Base-by-base conservation (phyloP, 371 early-diverging fungal species). In the Apophysomyces ossiformis region DNA sequence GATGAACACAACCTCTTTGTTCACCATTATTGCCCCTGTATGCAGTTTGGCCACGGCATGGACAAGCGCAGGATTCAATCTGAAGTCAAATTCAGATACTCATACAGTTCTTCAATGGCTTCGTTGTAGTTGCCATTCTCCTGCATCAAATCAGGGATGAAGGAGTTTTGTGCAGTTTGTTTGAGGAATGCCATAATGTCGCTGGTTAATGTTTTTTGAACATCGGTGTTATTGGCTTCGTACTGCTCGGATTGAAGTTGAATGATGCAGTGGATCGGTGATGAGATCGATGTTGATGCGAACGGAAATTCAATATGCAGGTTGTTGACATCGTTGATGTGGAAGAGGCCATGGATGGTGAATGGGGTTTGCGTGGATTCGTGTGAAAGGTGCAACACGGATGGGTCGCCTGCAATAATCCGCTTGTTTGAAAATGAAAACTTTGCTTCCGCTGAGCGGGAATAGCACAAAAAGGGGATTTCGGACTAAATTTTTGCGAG, bases 21-120 rank as follows among this genome's bases (percentile, higher is more conserved):
- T 43, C 9, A 54, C 37, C 41, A 66, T 54, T n/a, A 66, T 38
- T 1, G 66, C 60, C 5, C 66, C 65, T 32, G 66, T 66, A 18
- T 61, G 57, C 11, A 67, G 43, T 45, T 61, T 56, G 5, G 58
- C 67, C 16, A 62, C 67, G 37, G 62, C 61, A 26, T 67, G 67
- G 9, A 67, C 32, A 36, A 67, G 62, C 15, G 58, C 38, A 18
- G 61, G 63, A 1, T 4, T n/a, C 5, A 39, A 0, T 15, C 63
- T 11, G 43, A 63, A 67, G 37, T 63, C 58, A 36, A 37, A 37
- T 67, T 63, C n/a, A 66, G 58, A 60, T 36, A 41, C 38, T 45
- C 32, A 44, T 57, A 47, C 11, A 66, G 36, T 21, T 66, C 60
- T 56, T 26, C 43, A 16, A 9, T 56, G 12, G 61, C 43, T 61